These are phyloP conservation scores for Perkinsus olseni DNA, from an alignment of 169 alveolate species.

Conservation along the genomic window DNA sequence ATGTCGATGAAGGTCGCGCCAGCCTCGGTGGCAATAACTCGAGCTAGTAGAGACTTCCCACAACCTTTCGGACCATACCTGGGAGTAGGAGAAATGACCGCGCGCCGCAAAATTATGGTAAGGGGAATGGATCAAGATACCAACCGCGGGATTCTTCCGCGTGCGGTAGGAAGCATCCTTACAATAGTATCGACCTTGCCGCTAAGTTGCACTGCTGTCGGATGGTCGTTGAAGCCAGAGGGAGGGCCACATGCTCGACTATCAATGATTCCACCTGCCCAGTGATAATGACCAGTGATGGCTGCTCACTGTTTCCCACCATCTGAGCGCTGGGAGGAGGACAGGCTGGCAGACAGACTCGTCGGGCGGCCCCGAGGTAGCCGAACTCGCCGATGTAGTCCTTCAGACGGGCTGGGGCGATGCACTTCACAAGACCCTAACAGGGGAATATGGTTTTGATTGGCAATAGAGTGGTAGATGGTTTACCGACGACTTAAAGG, in stretches of 20 bases:
- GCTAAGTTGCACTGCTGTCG: conserved; percentile 14
- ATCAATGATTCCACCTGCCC: conserved; percentile 9
- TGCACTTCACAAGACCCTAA: conserved; percentile 18
- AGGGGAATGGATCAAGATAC: too few species aligned
- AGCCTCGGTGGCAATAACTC: conserved; percentile 60
- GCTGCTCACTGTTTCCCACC: too few species aligned
- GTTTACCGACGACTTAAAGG: too few species aligned
- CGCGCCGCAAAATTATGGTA: not conserved
- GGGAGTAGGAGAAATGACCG: conserved; percentile 4
- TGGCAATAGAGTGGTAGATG: too few species aligned
- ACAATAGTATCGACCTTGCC: conserved; percentile 10
- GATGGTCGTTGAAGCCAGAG: not conserved
- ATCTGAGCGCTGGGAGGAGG: conserved; percentile 17
- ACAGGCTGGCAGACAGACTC: not conserved
- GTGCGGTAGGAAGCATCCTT: conserved; percentile 5
- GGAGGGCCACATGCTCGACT: conserved; percentile 19
- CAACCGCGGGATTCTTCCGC: too few species aligned
- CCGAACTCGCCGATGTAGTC: conserved; percentile 50
- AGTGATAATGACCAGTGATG: too few species aligned
- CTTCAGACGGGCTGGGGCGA: conserved; percentile 38
- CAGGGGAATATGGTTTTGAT: not conserved
- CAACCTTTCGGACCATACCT: conserved; percentile 65
- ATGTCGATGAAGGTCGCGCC: conserved; percentile 71
- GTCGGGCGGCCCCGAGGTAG: conserved; percentile 26
- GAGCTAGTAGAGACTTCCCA: conserved; percentile 66